phyloP scores from a whole-genome alignment of 2,329 filamentous ascomycete genomes.

The Niveomyces coronatus region DNA sequence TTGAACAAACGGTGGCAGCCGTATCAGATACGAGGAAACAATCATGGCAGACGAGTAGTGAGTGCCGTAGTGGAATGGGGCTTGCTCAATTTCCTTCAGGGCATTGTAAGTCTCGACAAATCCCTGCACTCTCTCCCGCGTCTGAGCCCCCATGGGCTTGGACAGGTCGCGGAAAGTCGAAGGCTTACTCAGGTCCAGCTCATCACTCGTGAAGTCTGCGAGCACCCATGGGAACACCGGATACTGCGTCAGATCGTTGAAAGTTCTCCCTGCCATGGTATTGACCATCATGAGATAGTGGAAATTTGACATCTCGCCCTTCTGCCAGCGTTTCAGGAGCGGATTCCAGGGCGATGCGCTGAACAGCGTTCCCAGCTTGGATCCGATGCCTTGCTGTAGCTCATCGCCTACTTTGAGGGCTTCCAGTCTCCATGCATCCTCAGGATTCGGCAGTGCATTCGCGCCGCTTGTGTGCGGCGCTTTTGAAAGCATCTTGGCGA shows the following conservation, averaged over 20 bases:
- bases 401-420: conserved; percentile 61
- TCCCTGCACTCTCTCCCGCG: conserved; percentile 60
- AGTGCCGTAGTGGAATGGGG: conserved; percentile 93
- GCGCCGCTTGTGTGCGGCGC: conserved; percentile 69
- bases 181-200: conserved; percentile 77
- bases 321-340: conserved; percentile 80
- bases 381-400: conserved; percentile 56
- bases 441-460: conserved; percentile 61
- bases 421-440: conserved; percentile 88
- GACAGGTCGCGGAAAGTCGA: conserved; percentile 81
- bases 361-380: conserved; percentile 88
- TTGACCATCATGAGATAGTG: conserved; percentile 98
- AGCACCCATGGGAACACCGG: conserved; percentile 97
- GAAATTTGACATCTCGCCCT: conserved; percentile 95
- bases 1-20: conserved; percentile 90
- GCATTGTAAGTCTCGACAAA: conserved; percentile 79
- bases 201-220: conserved; percentile 89
- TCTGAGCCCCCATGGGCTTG: conserved; percentile 94
- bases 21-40: conserved; percentile 90
- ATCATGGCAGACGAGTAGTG: conserved; percentile 99
- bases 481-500: conserved; percentile 62
- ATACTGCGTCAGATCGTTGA: conserved; percentile 97
- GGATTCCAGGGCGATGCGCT: conserved; percentile 73
- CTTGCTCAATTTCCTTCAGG: conserved; percentile 84
- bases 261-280: conserved; percentile 91